These are phyloP conservation scores for Chenopodium berlandieri DNA, from an alignment of 148 eudicot species.

Conservation along the genomic window DNA sequence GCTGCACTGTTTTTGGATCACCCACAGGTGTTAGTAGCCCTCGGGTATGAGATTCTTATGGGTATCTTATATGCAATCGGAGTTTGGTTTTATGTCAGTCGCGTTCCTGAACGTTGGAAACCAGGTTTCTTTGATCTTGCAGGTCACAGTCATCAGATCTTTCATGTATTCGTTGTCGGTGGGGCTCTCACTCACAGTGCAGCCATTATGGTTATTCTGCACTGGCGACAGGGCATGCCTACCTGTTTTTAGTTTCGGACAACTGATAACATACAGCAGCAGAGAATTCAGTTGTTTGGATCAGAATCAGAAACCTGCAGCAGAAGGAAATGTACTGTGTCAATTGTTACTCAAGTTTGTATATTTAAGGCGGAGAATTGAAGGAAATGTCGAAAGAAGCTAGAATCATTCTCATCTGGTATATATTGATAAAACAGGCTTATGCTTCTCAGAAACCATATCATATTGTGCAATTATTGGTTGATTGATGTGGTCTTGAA, in stretches of 20 bases:
- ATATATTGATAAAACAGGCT: neutral
- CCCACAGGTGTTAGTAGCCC: slow-evolving; percentile 53
- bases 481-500: neutral
- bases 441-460: neutral
- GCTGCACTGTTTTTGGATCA: slow-evolving; percentile 47
- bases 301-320: neutral
- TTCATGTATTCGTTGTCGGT: slow-evolving; percentile 78
- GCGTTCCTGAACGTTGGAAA: slow-evolving; percentile 83
- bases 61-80: slow-evolving; percentile 66
- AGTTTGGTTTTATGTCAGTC: slow-evolving; percentile 59
- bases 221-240: slow-evolving; percentile 54
- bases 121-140: slow-evolving; percentile 84
- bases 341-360: slow-evolving; percentile 16
- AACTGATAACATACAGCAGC: neutral
- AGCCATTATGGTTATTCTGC: slow-evolving; percentile 60
- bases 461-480: neutral
- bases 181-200: slow-evolving; percentile 71
- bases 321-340: neutral
- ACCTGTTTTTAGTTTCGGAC: slow-evolving; percentile 28
- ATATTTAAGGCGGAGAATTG: neutral
- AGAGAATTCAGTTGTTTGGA: neutral
- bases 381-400: neutral
- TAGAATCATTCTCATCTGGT: neutral
- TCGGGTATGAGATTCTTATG: slow-evolving; percentile 67
- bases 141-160: slow-evolving; percentile 93